Evolutionary conservation across 768 basidiomycete genomes (phyloP).

Genomic region (Peribolospora kevripleyi): DNA sequence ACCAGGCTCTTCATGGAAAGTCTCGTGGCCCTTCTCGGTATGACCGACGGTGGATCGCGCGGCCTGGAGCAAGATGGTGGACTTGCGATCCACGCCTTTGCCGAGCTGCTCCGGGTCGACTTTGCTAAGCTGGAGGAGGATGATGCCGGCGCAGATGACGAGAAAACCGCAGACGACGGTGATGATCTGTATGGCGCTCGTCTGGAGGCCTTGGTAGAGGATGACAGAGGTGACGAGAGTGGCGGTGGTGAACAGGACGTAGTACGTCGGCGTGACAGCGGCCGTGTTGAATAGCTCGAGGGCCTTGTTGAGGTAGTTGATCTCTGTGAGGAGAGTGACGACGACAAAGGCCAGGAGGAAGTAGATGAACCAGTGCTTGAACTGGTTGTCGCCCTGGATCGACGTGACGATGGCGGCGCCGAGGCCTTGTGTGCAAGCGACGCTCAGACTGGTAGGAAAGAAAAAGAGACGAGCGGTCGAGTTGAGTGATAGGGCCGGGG

Average conservation of each 20-base stretch:
- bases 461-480: no score
- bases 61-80: constrained; percentile 77
- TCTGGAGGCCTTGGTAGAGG: constrained; percentile 68
- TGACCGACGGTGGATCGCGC: constrained; percentile 25
- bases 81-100: constrained; percentile 47
- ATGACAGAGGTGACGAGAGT: constrained; percentile 26
- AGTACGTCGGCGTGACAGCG: constrained; percentile 23
- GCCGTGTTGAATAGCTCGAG: constrained; percentile 69
- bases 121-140: constrained; percentile 83
- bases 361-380: constrained; percentile 78
- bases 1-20: constrained; percentile 62
- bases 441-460: constrained; percentile 29
- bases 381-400: constrained; percentile 32
- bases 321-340: constrained; percentile 67
- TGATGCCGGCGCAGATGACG: constrained; percentile 74
- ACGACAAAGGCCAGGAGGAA: constrained; percentile 63
- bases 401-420: constrained; percentile 66
- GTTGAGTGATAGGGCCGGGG: no score
- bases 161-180: constrained; percentile 59
- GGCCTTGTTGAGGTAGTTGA: constrained; percentile 86
- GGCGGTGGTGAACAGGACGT: constrained; percentile 23
- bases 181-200: constrained; percentile 50
- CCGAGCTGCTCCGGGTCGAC: constrained; percentile 55
- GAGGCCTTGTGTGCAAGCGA: constrained; percentile 81
- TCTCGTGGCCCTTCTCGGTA: constrained; percentile 41